phyloP scores from a whole-genome alignment of 805 yeast species.

The Hanseniaspora taiwanica region DNA sequence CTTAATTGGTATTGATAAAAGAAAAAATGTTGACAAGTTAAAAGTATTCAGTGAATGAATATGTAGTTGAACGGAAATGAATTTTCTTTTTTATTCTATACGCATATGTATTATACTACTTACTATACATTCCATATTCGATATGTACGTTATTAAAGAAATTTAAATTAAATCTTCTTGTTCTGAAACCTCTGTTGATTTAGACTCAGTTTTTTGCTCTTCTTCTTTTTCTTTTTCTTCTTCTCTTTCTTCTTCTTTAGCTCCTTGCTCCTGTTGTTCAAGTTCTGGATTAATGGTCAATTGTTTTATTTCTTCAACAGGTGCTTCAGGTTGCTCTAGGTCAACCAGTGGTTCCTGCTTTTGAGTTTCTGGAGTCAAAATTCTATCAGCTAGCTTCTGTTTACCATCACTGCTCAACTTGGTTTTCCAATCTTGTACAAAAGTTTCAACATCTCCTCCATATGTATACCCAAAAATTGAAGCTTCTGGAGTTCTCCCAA shows the following conservation, averaged over 20 bases:
- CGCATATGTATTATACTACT: slow-evolving; percentile 4
- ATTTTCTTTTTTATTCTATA: slow-evolving; percentile 1
- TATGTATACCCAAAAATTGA: slow-evolving; percentile 68
- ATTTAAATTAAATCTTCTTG: slow-evolving; percentile 9
- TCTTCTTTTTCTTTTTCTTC: slow-evolving; percentile 11
- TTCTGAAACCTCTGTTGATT: slow-evolving; percentile 10
- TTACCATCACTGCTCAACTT: slow-evolving; percentile 39
- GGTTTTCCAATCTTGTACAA: slow-evolving; percentile 57
- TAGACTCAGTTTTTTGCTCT: slow-evolving; percentile 9
- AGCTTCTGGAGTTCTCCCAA: slow-evolving; percentile 74
- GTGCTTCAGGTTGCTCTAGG: slow-evolving; percentile 10
- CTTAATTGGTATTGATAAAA: slow-evolving; percentile 52
- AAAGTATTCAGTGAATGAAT: slow-evolving; percentile 26
- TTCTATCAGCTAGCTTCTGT: slow-evolving; percentile 45
- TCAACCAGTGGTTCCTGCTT: not conserved
- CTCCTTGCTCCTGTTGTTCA: slow-evolving; percentile 11
- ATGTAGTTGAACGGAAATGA: not conserved
- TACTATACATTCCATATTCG: no score
- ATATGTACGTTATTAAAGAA: no score
- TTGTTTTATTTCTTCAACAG: slow-evolving; percentile 12
- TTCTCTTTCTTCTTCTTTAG: slow-evolving; percentile 10
- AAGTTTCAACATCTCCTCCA: slow-evolving; percentile 33
- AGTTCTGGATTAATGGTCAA: no score
- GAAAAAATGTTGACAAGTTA: slow-evolving; percentile 28
- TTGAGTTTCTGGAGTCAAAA: slow-evolving; percentile 16